Base-by-base conservation (phyloP, 805 yeast species). In the Metschnikowia anglica region DNA sequence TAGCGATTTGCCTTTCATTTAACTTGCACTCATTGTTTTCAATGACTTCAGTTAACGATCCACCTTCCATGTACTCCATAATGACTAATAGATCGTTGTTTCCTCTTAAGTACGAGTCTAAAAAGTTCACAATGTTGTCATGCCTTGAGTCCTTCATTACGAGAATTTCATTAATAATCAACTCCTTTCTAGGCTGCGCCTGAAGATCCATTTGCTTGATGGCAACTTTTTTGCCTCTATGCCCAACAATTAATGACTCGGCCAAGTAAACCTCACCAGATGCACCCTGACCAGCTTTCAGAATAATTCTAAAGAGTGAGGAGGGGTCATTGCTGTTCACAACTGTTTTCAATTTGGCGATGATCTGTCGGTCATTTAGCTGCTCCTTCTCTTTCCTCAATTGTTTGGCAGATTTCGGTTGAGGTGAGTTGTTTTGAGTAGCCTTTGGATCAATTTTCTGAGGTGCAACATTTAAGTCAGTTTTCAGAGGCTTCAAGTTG, bases 1-100 rank as follows among this genome's bases (percentile, higher is more conserved):
- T 80, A 2, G 97, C 87, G 51, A 95, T 93, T 66, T 95, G 99
- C 39, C 81, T 78, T 63, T 93, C 99, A 13, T 78, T 76, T 54
- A 93, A 67, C 36, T 78, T 74, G 51, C 56, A 63, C 41, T 81
- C 82, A 61, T 90, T 90, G 65, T 89, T 87, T 43, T 89, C 96
- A 58, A 95, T 90, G 30, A 95, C 87, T 67, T 93, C 99, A 0
- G 98, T 93, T 53, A 93, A 71, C 4, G 97, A 86, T 1, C 99
- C 99, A 41, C 99, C 99, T 68, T 95, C 97, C 99, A 93, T 93
- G 62, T 82, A 95, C 65, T 93, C 99, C 99, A 93, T 93, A 24
- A 95, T 86, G n/a, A 93, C 99, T 97, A 98, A 91, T 47, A 93
- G 72, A 58, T 93, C 97, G 46, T 79, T 76, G 37, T 75, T 72